These are phyloP conservation scores for Davidsoniella australis DNA, from an alignment of 2,329 filamentous ascomycete genomes.

Conservation along the genomic window DNA sequence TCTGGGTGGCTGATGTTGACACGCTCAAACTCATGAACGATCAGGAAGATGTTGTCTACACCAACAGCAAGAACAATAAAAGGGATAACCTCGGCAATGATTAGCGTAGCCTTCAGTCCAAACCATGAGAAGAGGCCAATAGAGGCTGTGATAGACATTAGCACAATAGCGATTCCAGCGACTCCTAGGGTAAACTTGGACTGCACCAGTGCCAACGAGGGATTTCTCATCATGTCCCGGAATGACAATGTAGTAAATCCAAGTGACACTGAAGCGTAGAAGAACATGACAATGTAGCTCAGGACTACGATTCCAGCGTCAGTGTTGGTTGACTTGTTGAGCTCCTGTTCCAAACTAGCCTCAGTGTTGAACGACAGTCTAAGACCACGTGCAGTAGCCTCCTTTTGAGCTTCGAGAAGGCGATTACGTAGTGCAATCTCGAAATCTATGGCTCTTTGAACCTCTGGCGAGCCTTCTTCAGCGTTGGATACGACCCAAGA, in stretches of 20 bases:
- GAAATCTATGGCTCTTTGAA: constrained; percentile 72
- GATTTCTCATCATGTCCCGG: constrained; percentile 62
- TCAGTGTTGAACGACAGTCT: constrained; percentile 90
- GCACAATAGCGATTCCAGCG: constrained; percentile 80
- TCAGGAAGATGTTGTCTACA: constrained; percentile 97
- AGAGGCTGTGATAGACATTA: constrained; percentile 93
- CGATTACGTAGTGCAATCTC: constrained; percentile 61
- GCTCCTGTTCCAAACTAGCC: constrained; percentile 81
- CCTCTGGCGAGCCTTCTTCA: constrained; percentile 51
- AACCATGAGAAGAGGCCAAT: constrained; percentile 87
- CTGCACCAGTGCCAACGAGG: constrained; percentile 71
- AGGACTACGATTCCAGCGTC: constrained; percentile 93
- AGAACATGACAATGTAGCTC: constrained; percentile 97
- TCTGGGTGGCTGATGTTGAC: constrained; percentile 87
- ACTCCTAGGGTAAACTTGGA: constrained; percentile 96
- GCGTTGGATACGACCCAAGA: constrained; percentile 93
- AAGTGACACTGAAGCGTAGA: constrained; percentile 85
- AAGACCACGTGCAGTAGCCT: constrained; percentile 62
- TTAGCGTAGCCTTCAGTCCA: constrained; percentile 85
- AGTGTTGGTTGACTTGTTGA: constrained; percentile 96
- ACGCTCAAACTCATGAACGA: constrained; percentile 93
- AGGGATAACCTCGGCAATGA: constrained; percentile 95
- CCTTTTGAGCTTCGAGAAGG: constrained; percentile 60
- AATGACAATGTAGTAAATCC: constrained; percentile 73
- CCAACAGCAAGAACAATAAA: constrained; percentile 93